phyloP scores from a whole-genome alignment of 2,329 filamentous ascomycete genomes.

The Hortaea sp. region DNA sequence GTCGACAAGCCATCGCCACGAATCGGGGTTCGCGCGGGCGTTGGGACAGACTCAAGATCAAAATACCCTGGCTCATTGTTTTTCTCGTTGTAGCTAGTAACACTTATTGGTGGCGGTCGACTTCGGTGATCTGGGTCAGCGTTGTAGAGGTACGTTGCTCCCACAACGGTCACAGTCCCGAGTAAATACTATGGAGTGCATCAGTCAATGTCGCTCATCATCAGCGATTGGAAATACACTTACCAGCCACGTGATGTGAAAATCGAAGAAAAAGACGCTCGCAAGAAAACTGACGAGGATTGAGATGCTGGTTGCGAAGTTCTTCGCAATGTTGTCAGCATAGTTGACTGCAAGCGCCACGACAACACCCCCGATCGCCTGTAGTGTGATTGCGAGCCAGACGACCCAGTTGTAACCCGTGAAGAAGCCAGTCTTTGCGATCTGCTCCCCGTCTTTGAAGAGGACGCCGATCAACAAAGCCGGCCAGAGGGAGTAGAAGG shows the following conservation, averaged over 20 bases:
- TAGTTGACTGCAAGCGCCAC: constrained; percentile 73
- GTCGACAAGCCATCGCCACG: constrained; percentile 40
- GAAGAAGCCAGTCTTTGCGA: constrained; percentile 81
- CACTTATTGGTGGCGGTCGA: constrained; percentile 55
- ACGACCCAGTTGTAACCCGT: constrained; percentile 89
- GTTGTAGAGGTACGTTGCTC: constrained; percentile 78
- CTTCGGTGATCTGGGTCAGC: constrained; percentile 33
- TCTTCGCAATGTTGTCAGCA: constrained; percentile 84
- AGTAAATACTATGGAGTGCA: constrained; percentile 56
- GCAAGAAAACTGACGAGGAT: constrained; percentile 79
- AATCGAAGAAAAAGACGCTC: constrained; percentile 77
- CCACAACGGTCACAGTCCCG: constrained; percentile 68
- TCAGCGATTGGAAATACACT: constrained; percentile 26
- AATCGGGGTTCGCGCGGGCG: constrained; percentile 36
- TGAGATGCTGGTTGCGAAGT: constrained; percentile 85
- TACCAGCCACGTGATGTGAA: constrained; percentile 62
- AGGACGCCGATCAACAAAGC: constrained; percentile 78
- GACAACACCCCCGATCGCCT: constrained; percentile 76
- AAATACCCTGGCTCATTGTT: constrained; percentile 31
- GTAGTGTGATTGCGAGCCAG: constrained; percentile 73
- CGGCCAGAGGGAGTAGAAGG: constrained; percentile 87
- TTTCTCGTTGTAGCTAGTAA: constrained; percentile 67
- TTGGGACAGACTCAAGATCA: constrained; percentile 35
- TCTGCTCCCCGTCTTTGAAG: constrained; percentile 75
- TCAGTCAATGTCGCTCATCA: constrained; percentile 1